These are phyloP conservation scores for Zelonia costaricensis DNA, from an alignment of 208 protist genomes.

Conservation along the genomic window DNA sequence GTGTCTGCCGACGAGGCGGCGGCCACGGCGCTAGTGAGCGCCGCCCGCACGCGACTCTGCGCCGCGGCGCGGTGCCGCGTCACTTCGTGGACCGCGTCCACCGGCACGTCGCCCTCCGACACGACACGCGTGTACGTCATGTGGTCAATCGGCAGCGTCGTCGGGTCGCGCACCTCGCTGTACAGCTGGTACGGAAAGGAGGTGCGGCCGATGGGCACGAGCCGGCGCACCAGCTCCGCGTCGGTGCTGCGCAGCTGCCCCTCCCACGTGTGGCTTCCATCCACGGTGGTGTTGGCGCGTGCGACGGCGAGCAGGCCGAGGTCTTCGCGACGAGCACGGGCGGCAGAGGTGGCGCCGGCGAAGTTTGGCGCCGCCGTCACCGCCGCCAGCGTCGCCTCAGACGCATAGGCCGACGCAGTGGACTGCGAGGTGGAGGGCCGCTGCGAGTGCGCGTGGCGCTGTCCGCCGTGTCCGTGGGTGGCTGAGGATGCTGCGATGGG, in stretches of 20 bases:
- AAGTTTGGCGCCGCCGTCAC: conserved; percentile 53
- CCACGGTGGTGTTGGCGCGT: conserved; percentile 23
- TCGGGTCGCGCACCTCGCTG: conserved; percentile 44
- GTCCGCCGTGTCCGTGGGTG: too few species aligned
- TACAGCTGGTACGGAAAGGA: conserved; percentile 76
- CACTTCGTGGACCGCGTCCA: background rate
- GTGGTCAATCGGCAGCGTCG: conserved; percentile 37
- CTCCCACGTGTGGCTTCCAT: conserved; percentile 53
- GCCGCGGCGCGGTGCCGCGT: conserved; percentile 11
- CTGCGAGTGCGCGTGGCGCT: too few species aligned
- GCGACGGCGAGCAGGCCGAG: conserved; percentile 46
- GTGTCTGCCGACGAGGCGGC: background rate
- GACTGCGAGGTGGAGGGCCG: too few species aligned
- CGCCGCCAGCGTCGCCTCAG: too few species aligned
- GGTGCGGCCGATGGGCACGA: conserved; percentile 62
- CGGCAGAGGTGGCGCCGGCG: conserved; percentile 24
- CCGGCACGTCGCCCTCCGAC: conserved; percentile 13
- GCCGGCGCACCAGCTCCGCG: conserved; percentile 34
- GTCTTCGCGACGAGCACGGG: conserved; percentile 60
- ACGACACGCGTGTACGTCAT: conserved; percentile 57
- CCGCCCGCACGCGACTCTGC: conserved; percentile 14
- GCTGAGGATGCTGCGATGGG: background rate
- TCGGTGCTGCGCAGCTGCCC: conserved; percentile 50
- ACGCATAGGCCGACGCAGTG: too few species aligned
- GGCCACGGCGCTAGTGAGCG: background rate